Conservation (phyloP, 495 filamentous ascomycete genomes). For the Podospora appendiculata region DNA sequence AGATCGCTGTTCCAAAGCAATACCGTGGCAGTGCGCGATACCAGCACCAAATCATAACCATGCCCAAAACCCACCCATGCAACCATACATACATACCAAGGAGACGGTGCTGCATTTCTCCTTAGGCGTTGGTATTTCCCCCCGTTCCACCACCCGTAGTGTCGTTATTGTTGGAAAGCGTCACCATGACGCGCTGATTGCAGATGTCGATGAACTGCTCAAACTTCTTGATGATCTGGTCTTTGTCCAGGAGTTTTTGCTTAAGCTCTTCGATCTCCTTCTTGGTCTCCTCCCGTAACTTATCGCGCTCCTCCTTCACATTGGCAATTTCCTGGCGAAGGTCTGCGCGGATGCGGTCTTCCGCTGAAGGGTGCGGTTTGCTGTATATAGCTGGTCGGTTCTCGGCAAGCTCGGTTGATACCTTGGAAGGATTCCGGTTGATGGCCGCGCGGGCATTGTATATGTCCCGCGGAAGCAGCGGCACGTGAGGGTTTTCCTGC, state of each 20-base stretch:
- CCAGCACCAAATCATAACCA: not conserved
- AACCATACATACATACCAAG: not conserved
- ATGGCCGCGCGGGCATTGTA: slow-evolving; percentile 52
- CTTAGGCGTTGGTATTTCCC: not conserved
- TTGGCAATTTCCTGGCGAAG: slow-evolving; percentile 43
- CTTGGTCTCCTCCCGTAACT: slow-evolving; percentile 34
- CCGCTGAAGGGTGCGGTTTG: slow-evolving; percentile 46
- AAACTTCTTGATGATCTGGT: slow-evolving; percentile 47
- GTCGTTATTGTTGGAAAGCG: slow-evolving; percentile 22
- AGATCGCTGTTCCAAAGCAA: too few relatives aligned
- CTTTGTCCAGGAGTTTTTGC: slow-evolving; percentile 40
- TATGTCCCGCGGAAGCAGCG: slow-evolving; percentile 47
- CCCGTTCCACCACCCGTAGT: slow-evolving; percentile 9
- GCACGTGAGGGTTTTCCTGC: slow-evolving; percentile 45
- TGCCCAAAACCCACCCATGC: not conserved
- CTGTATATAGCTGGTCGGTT: slow-evolving; percentile 48
- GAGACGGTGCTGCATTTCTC: too few relatives aligned
- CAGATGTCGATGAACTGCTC: slow-evolving; percentile 56
- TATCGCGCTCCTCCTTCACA: slow-evolving; percentile 38
- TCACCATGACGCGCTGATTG: slow-evolving; percentile 49
- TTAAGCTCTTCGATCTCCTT: slow-evolving; percentile 44
- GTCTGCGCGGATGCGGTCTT: slow-evolving; percentile 48
- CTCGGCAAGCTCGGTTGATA: slow-evolving; percentile 41
- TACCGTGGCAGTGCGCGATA: too few relatives aligned
- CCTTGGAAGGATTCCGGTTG: slow-evolving; percentile 49